Evolutionary conservation across 352 stramenopile species (phyloP), one percentile per base, ranked within the genome.

Genomic region (Pythium sp.): DNA sequence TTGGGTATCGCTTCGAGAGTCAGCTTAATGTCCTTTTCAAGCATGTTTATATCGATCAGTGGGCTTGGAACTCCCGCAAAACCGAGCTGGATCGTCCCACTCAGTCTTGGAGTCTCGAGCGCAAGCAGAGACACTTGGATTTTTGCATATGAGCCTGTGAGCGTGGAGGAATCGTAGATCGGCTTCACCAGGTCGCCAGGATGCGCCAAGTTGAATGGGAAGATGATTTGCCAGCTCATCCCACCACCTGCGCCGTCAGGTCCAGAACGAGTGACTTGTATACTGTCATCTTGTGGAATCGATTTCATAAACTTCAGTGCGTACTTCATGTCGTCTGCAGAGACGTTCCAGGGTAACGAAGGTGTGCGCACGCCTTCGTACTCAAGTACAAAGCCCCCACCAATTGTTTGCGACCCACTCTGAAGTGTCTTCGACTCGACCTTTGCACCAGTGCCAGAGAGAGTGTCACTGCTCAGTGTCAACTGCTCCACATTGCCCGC

Each of bases 331-430:
- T 96, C 88, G 56, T 92, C 82, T 15, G 87, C 84, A 4, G 90
- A 90, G n/a, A 91, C 75, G 67, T 97, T 92, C 76, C 86, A 86
- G 8, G 77, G 55, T 30, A 98, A 74, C 24, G 67, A 68, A 2
- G 77, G 79, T 1, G 92, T 92, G 11, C 57, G 70, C 15, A 90
- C 73, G 12, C 75, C 76, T 24, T 70, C 73, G 26, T 92, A 93
- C 0, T 41, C 64, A 6, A 95, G 70, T 7, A 46, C 20, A 58
- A 93, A 93, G 5, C 64, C 71, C 18, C 87, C 85, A 28, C 61
- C 65, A n/a, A 89, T 79, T 8, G 68, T 64, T 12, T 51, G 28
- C 0, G 78, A 77, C 3, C 78, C 84, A 57, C 82, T 70, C 26
- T 86, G 75, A 15, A 84, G 1, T 2, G 75, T 87, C 46, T 59